Evolutionary conservation across 2,329 filamentous ascomycete species (phyloP).

Genomic region (Colletotrichum gloeosporioides): DNA sequence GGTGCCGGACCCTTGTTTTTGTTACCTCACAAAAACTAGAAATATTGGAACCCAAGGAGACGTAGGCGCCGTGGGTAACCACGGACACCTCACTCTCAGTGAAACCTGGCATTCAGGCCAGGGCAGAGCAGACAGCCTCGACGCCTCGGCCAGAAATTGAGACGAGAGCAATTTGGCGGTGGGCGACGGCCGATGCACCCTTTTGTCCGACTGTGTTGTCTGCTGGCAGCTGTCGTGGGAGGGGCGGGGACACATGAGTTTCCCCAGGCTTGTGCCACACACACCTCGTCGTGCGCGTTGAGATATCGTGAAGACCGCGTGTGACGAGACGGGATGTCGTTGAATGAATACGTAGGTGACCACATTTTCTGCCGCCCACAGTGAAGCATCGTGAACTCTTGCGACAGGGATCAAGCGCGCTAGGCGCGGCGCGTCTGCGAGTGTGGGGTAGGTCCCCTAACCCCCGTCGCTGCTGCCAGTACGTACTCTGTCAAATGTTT

Average conservation of each 20-base stretch:
- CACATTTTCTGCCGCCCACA: constrained; percentile 5
- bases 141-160: background rate
- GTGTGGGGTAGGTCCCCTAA: constrained; percentile 3
- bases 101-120: background rate
- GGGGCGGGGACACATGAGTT: background rate
- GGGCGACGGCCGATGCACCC: background rate
- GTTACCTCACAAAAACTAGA: constrained; percentile 34
- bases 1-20: constrained; percentile 1
- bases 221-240: background rate
- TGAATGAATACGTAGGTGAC: background rate
- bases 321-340: background rate
- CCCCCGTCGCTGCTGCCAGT: constrained; percentile 4
- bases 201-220: background rate
- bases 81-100: background rate
- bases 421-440: constrained; percentile 16
- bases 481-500: constrained; percentile 19
- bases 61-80: background rate
- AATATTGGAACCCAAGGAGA: constrained; percentile 5
- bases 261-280: background rate
- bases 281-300: background rate
- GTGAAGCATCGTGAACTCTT: constrained; percentile 17
- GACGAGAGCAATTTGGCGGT: background rate
- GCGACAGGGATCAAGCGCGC: constrained; percentile 15
- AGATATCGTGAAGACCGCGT: background rate
- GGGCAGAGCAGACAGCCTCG: background rate